These are phyloP conservation scores for Aspergillus aculeatus DNA, from an alignment of 2,329 filamentous ascomycete species.

Conservation along the genomic window DNA sequence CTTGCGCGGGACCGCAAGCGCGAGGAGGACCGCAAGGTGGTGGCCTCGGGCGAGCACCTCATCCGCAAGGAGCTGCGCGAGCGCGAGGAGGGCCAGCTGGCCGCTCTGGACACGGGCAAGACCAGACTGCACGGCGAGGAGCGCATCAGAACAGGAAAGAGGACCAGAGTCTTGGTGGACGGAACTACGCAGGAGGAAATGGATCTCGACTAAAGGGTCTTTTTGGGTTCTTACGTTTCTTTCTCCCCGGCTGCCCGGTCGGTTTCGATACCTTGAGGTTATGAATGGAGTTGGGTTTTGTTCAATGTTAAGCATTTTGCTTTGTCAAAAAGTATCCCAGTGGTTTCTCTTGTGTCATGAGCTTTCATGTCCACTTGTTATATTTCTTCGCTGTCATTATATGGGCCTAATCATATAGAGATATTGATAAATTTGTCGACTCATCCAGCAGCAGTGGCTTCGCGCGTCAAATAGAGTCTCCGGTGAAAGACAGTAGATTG, in stretches of 20 bases:
- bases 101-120: constrained; percentile 38
- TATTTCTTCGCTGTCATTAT: constrained; percentile 4
- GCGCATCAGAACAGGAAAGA: constrained; percentile 43
- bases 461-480: neutral
- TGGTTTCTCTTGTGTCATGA: constrained; percentile 7
- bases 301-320: constrained; percentile 13
- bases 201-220: constrained; percentile 44
- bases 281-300: constrained; percentile 24
- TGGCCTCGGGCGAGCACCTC: constrained; percentile 88
- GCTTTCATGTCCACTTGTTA: constrained; percentile 5
- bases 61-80: constrained; percentile 68
- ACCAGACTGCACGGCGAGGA: constrained; percentile 43
- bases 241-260: constrained; percentile 4
- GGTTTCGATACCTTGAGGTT: constrained; percentile 19
- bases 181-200: constrained; percentile 48
- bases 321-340: constrained; percentile 9
- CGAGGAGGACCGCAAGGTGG: constrained; percentile 78
- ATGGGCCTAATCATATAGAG: constrained; percentile 5
- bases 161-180: constrained; percentile 45
- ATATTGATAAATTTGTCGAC: neutral
- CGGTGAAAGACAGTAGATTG: neutral
- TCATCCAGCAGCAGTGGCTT: neutral
- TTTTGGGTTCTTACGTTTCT: constrained; percentile 14
- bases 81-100: constrained; percentile 50
- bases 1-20: constrained; percentile 68